Evolutionary conservation across 2,329 filamentous ascomycete species (phyloP).

Genomic region (Aspergillus pseudotamarii): DNA sequence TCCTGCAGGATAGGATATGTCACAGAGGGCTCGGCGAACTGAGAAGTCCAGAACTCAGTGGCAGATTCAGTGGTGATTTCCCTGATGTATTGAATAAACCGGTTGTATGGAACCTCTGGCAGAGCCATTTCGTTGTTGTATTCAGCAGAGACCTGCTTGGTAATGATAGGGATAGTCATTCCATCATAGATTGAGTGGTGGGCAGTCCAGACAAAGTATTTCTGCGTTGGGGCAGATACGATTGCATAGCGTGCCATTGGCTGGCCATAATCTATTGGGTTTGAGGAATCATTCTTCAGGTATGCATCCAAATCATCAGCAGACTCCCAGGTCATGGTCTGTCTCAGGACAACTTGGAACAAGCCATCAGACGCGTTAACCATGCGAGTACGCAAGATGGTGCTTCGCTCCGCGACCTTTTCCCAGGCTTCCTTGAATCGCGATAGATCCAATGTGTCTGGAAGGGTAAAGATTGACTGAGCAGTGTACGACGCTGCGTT

Average conservation of each 20-base stretch:
- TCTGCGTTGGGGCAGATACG: constrained; percentile 2
- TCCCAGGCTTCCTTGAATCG: constrained; percentile 44
- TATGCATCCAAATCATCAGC: constrained; percentile 13
- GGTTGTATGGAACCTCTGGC: neutral
- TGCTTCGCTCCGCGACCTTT: constrained; percentile 31
- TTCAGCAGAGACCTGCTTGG: neutral
- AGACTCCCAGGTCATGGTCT: constrained; percentile 22
- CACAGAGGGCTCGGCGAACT: neutral
- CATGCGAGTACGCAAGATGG: constrained; percentile 48
- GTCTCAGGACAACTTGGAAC: constrained; percentile 30
- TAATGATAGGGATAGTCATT: constrained; percentile 26
- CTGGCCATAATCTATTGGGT: constrained; percentile 12
- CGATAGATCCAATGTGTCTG: constrained; percentile 26
- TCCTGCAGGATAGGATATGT: neutral
- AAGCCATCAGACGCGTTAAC: constrained; percentile 19
- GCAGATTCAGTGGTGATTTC: neutral
- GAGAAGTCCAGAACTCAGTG: neutral
- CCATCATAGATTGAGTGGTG: constrained; percentile 52
- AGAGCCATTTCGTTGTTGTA: neutral
- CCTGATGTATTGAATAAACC: neutral
- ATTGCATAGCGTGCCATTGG: constrained; percentile 15
- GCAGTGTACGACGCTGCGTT: constrained; percentile 41
- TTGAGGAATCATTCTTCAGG: constrained; percentile 10
- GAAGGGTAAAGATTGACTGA: constrained; percentile 31
- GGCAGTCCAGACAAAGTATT: constrained; percentile 44